These are phyloP conservation scores for Tausonia pullulans DNA, from an alignment of 1,284 basidiomycete genomes.

Conservation along the genomic window DNA sequence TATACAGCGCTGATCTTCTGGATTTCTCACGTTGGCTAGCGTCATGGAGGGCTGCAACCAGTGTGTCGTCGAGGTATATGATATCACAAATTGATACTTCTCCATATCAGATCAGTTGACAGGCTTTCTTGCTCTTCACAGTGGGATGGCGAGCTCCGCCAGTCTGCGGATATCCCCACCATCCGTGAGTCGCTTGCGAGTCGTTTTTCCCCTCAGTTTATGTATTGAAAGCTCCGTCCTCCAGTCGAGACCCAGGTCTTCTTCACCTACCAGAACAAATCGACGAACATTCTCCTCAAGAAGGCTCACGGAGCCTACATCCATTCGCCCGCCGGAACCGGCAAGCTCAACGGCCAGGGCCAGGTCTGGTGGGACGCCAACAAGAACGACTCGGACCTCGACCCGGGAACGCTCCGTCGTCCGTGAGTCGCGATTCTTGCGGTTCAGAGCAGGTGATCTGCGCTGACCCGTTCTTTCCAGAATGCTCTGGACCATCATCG, in stretches of 20 bases:
- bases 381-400: background rate
- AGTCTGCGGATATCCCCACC: constrained; percentile 11
- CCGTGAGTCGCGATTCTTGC: no score
- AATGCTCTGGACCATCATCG: background rate
- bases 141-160: constrained; percentile 12
- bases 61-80: constrained; percentile 4
- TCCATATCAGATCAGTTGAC: no score
- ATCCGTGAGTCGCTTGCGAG: background rate
- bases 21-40: no score
- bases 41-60: constrained; percentile 12
- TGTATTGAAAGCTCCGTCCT: background rate
- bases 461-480: no score
- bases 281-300: background rate
- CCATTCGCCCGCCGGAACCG: background rate
- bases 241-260: background rate
- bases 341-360: background rate
- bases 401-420: background rate
- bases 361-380: constrained; percentile 9
- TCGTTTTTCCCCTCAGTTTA: no score
- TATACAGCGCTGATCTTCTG: no score
- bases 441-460: no score
- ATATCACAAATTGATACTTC: no score
- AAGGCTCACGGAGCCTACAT: background rate
- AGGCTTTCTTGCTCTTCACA: no score
- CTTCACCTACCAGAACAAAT: background rate